phyloP scores from a whole-genome alignment of 2,329 filamentous ascomycete genomes.

The Exophiala sideris region DNA sequence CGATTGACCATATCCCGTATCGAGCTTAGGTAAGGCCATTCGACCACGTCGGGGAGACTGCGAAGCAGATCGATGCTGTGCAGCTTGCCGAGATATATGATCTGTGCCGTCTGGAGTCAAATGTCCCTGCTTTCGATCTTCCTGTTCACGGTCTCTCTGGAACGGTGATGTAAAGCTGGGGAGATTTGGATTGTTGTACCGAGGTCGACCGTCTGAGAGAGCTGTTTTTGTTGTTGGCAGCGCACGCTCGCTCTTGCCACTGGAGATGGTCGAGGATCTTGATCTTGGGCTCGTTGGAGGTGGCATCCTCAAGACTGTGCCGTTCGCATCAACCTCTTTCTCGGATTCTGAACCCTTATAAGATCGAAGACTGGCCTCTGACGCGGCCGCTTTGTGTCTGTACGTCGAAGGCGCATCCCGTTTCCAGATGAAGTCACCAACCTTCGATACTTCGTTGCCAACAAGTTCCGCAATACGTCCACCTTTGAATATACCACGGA shows the following conservation, averaged over 20 bases:
- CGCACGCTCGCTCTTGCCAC: constrained; percentile 20
- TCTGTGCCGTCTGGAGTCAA: constrained; percentile 30
- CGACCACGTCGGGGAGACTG: constrained; percentile 44
- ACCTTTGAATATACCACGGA: constrained; percentile 75
- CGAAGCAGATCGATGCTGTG: constrained; percentile 36
- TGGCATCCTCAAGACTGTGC: constrained; percentile 19
- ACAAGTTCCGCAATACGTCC: constrained; percentile 71
- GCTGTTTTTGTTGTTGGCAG: constrained; percentile 9
- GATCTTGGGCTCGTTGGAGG: constrained; percentile 8
- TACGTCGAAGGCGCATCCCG: constrained; percentile 50
- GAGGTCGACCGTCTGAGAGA: constrained; percentile 24
- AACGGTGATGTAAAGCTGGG: constrained; percentile 52
- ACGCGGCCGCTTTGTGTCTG: constrained; percentile 37
- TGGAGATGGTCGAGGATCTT: constrained; percentile 25
- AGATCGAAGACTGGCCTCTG: constrained; percentile 45
- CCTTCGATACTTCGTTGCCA: constrained; percentile 60
- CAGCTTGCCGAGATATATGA: constrained; percentile 44
- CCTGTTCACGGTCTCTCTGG: constrained; percentile 37
- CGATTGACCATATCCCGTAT: constrained; percentile 37
- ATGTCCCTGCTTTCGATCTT: constrained; percentile 32
- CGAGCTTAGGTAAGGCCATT: constrained; percentile 51
- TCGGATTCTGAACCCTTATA: constrained; percentile 47
- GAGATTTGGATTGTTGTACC: constrained; percentile 44
- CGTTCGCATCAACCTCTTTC: constrained; percentile 35
- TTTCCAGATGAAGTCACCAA: constrained; percentile 59